phyloP scores from a whole-genome alignment of 2,329 filamentous ascomycete genomes.

The Fusarium avenaceum region DNA sequence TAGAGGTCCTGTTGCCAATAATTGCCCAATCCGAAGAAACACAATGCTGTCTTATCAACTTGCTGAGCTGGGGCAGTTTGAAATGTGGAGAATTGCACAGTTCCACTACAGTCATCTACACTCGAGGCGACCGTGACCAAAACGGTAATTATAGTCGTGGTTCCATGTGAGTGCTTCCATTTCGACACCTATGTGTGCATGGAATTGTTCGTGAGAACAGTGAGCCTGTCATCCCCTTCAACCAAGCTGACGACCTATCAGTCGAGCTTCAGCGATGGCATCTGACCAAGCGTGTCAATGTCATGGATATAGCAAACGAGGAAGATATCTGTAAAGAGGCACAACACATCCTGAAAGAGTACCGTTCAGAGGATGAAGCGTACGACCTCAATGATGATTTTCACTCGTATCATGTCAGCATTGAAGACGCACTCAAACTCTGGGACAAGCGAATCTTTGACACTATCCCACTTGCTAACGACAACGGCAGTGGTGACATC shows the following conservation, averaged over 20 bases:
- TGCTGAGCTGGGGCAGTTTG: background rate
- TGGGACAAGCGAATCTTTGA: background rate
- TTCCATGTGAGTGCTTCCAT: background rate
- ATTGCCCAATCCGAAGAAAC: background rate
- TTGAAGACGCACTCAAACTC: too few species aligned
- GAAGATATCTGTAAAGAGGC: background rate
- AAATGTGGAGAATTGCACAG: background rate
- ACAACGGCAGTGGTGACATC: background rate
- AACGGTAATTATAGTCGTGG: background rate
- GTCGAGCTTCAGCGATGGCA: background rate
- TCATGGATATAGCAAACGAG: background rate
- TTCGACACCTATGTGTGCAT: slow-evolving; percentile 2
- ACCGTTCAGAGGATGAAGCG: too few species aligned
- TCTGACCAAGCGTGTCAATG: background rate
- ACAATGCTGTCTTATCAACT: background rate
- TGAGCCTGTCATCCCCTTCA: background rate
- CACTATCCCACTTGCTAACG: background rate
- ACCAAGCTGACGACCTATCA: background rate
- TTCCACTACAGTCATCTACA: background rate
- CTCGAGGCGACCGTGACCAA: background rate
- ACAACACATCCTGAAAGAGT: background rate
- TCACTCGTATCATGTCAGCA: too few species aligned
- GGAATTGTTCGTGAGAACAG: background rate
- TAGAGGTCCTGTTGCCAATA: background rate
- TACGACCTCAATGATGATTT: too few species aligned